phyloP scores from a whole-genome alignment of 139 green algal species.

The Chlamydomonas sp. region DNA sequence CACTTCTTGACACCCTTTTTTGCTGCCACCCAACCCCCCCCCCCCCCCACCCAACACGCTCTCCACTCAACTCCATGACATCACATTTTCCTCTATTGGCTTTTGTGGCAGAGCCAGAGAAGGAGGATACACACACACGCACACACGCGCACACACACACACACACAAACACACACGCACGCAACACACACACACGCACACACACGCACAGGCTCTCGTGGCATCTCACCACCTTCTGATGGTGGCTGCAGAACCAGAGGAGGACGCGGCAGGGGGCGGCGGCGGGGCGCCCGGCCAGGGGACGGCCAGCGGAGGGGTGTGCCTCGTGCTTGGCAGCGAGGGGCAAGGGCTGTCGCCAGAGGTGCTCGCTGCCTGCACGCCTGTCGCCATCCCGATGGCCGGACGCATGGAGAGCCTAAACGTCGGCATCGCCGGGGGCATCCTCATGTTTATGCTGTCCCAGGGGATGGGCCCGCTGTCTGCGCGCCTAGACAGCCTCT shows the following conservation, averaged over 20 bases:
- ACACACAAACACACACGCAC: no score
- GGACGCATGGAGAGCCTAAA: slow-evolving; percentile 73
- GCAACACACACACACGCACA: no score
- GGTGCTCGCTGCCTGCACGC: slow-evolving; percentile 24
- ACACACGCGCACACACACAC: no score
- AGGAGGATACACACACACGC: no score
- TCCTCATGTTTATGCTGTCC: slow-evolving; percentile 45
- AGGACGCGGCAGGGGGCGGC: no score
- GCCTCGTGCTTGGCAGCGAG: slow-evolving; percentile 70
- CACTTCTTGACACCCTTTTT: no score
- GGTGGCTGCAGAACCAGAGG: slow-evolving; percentile 43
- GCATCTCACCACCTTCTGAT: slow-evolving; percentile 22
- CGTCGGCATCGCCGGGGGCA: slow-evolving; percentile 59
- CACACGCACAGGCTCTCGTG: slow-evolving; percentile 4
- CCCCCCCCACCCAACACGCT: no score
- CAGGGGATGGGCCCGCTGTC: slow-evolving; percentile 19
- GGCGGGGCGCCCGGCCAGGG: neutral
- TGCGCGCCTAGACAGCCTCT: neutral
- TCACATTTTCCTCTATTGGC: no score
- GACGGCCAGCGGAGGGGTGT: neutral
- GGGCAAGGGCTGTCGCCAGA: slow-evolving; percentile 57
- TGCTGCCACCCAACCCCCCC: no score
- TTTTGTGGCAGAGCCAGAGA: no score
- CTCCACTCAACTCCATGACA: no score
- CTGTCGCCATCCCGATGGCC: slow-evolving; percentile 62